These are phyloP conservation scores for Erodium trifolium DNA, from an alignment of 441 rosid species.

Conservation along the genomic window DNA sequence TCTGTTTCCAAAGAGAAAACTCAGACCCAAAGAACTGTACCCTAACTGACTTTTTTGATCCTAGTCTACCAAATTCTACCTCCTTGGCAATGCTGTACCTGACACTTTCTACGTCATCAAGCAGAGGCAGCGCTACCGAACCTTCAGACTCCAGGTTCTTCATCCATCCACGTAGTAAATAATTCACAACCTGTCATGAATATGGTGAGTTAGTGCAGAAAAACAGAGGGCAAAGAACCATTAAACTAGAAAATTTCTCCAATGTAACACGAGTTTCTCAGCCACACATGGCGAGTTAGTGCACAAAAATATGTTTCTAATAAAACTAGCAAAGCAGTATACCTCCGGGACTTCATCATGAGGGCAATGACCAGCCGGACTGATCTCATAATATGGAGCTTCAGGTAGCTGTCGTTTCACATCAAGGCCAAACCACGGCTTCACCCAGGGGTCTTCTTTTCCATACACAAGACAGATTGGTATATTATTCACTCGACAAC, in stretches of 20 bases:
- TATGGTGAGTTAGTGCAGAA: background rate
- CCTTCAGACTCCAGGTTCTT: constrained; percentile 60
- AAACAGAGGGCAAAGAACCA: no score
- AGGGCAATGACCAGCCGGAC: constrained; percentile 98
- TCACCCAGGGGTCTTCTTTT: constrained; percentile 20
- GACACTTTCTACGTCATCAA: constrained; percentile 34
- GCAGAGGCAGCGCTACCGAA: constrained; percentile 44
- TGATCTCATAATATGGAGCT: constrained; percentile 81
- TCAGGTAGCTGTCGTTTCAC: constrained; percentile 65
- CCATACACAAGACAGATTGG: constrained; percentile 82
- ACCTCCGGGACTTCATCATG: constrained; percentile 99
- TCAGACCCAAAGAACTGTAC: constrained; percentile 42
- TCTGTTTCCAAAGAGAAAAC: constrained; percentile 40
- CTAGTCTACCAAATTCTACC: constrained; percentile 62
- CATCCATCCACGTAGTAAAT: constrained; percentile 75
- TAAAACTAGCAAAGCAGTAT: constrained; percentile 12
- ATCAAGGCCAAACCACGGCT: constrained; percentile 75
- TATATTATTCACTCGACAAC: constrained; percentile 49
- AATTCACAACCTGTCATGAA: constrained; percentile 52
- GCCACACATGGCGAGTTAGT: no score
- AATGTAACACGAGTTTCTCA: no score
- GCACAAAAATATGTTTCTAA: background rate
- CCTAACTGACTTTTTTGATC: constrained; percentile 40
- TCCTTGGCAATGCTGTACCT: constrained; percentile 28
- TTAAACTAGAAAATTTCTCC: no score